Base-by-base conservation (phyloP, 768 basidiomycete genomes). In the Collybiopsis luxurians region DNA sequence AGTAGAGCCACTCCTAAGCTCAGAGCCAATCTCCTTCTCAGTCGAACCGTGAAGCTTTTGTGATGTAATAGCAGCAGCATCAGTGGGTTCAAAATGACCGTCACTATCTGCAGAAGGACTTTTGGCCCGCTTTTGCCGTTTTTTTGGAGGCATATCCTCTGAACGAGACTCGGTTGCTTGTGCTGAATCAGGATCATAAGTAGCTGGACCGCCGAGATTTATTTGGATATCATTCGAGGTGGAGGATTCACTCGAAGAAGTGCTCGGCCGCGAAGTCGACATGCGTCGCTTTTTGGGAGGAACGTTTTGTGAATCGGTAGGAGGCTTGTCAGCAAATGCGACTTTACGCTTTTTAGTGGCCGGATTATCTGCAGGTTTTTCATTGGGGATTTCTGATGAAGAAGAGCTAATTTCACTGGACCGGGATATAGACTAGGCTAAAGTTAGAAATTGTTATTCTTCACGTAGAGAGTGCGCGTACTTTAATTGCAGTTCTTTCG, bases 201-300 rank as follows among this genome's bases (percentile, higher is more conserved):
- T 34, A 34, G 31, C 31, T 6, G 31, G 6, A 34, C 5, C 13
- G 13, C 13, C 13, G 31, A 6, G 5, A 34, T 34, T 34, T 13
- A 13, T 34, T 34, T 5, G 31, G 31, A 13, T 6, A n/a, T 42
- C 40, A 5, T 2, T 19, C 30, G 48, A 4, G 31, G 19, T 10
- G 21, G 4, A 4, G 5, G 50, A 5, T 42, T 15, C 13, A n/a
- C 6, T 9, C 6, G 40, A 42, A 42, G 40, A 42, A 42, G 36
- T 38, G 36, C 17, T 51, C 4, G 31, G 31, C 13, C 31, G 5
- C 13, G 49, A 51, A 31, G 17, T 51, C 9, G 49, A 36, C 34
- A 17, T 51, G 30, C 34, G 43, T 27, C 31, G 43, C 17, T 55
- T 55, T 10, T 38, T 38, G 23, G 54, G 54, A 36, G 54, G 54